Evolutionary conservation across 768 basidiomycete species (phyloP).

Genomic region (Lentinula raphanica): DNA sequence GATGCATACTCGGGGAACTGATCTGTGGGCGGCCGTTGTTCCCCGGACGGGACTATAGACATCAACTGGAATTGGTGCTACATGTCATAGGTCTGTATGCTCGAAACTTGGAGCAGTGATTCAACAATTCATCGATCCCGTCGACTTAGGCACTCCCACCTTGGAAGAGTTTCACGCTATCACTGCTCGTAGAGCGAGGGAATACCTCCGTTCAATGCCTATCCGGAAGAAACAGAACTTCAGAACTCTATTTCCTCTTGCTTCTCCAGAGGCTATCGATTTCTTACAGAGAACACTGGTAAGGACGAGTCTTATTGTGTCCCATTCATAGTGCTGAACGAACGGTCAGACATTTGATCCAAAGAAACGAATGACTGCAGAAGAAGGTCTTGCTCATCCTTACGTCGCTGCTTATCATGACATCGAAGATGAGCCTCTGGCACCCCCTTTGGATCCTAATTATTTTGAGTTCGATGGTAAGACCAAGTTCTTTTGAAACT

Average conservation of each 20-base stretch:
- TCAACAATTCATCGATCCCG: not conserved
- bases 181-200: slow-evolving; percentile 75
- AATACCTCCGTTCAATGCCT: slow-evolving; percentile 83
- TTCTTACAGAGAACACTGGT: slow-evolving; percentile 70
- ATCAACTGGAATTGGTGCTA: slow-evolving; percentile 83
- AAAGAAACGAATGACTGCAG: slow-evolving; percentile 77
- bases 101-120: not conserved
- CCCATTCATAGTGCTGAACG: slow-evolving; percentile 26
- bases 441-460: not conserved
- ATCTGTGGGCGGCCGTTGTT: slow-evolving; percentile 78
- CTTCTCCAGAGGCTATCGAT: slow-evolving; percentile 67
- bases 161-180: slow-evolving; percentile 91
- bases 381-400: slow-evolving; percentile 77
- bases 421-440: not conserved
- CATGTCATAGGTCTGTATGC: slow-evolving; percentile 42
- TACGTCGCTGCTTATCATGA: slow-evolving; percentile 63
- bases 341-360: slow-evolving; percentile 72
- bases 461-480: not conserved
- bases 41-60: slow-evolving; percentile 83
- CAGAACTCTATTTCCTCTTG: slow-evolving; percentile 69
- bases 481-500: not conserved
- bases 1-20: slow-evolving; percentile 78
- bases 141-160: slow-evolving; percentile 61
- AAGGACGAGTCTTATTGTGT: slow-evolving; percentile 11
- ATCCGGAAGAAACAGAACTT: slow-evolving; percentile 76